A percentile compares a stretch with the other conserved stretches of the same genome.
These are phyloP conservation scores for Alternaria tenuissima DNA, from an alignment of 2,329 filamentous ascomycete genomes.

Conservation along the genomic window DNA sequence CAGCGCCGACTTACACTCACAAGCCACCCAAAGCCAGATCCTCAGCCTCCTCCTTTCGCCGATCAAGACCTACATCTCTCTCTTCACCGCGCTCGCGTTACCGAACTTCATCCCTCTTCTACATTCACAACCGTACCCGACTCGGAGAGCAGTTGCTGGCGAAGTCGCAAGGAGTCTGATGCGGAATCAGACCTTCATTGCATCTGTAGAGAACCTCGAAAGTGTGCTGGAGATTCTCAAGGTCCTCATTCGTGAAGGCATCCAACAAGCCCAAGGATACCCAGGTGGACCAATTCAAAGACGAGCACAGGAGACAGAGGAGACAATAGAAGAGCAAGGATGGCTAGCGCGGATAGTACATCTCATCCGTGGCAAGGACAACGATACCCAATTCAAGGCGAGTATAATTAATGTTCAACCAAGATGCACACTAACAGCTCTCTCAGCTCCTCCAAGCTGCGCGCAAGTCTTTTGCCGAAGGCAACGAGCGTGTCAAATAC, in stretches of 20 bases:
- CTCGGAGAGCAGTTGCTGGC: constrained; percentile 86
- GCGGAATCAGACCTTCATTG: constrained; percentile 80
- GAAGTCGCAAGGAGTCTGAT: constrained; percentile 86
- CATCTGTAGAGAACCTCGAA: constrained; percentile 80
- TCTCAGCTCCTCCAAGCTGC: constrained; percentile 80
- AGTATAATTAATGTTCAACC: not conserved
- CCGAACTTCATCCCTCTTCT: constrained; percentile 91
- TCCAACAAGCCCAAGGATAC: constrained; percentile 81
- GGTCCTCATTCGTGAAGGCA: constrained; percentile 92
- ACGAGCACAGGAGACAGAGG: constrained; percentile 85
- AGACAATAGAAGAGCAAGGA: constrained; percentile 97
- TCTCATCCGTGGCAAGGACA: constrained; percentile 81
- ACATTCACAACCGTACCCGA: constrained; percentile 91
- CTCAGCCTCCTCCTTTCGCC: constrained; percentile 90
- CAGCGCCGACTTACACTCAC: constrained; percentile 92
- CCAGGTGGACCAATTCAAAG: constrained; percentile 78
- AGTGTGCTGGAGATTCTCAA: constrained; percentile 88
- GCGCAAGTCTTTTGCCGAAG: constrained; percentile 85
- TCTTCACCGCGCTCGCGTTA: constrained; percentile 94
- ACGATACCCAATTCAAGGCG: constrained; percentile 89
- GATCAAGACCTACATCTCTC: constrained; percentile 85
- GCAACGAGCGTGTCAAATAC: constrained; percentile 94
- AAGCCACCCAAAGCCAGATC: constrained; percentile 85
- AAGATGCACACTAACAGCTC: constrained; percentile 22
- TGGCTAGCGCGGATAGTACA: constrained; percentile 95